Conservation (phyloP, 176 grass and related monocot species). For the Ensete ventricosum region DNA sequence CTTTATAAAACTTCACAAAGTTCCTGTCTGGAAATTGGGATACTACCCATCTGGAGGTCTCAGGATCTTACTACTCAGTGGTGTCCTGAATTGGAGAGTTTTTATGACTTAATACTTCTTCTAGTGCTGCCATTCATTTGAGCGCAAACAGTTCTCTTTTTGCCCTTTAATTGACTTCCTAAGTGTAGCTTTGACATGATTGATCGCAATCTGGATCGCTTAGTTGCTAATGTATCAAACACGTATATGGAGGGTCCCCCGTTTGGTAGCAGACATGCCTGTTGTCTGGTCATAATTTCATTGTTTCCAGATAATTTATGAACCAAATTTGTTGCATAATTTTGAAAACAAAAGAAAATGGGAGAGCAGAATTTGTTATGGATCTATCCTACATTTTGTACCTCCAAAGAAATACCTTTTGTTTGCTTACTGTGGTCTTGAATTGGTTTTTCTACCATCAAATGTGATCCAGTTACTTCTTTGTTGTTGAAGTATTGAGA, state of each 20-base stretch:
- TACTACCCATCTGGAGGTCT: not conserved
- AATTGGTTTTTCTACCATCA: too few relatives aligned
- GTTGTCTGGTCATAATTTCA: too few relatives aligned
- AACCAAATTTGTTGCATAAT: not conserved
- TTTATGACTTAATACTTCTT: not conserved
- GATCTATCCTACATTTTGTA: not conserved
- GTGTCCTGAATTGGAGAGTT: not conserved
- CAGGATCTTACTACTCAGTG: not conserved
- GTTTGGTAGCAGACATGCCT: too few relatives aligned
- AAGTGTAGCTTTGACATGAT: not conserved
- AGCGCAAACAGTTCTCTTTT: not conserved
- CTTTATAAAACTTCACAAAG: not conserved
- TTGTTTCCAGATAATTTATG: not conserved
- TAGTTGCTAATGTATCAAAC: too few relatives aligned
- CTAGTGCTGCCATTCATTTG: not conserved
- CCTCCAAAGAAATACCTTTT: not conserved
- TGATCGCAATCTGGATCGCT: not conserved
- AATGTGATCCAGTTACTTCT: too few relatives aligned
- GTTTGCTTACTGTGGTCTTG: too few relatives aligned
- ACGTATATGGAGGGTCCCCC: too few relatives aligned
- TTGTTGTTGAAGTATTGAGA: too few relatives aligned
- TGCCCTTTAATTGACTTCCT: not conserved
- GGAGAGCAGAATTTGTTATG: not conserved
- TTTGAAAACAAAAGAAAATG: too few relatives aligned
- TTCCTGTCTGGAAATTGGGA: not conserved